Base-by-base conservation (phyloP, 2,329 filamentous ascomycete genomes). In the Botrytis aclada region DNA sequence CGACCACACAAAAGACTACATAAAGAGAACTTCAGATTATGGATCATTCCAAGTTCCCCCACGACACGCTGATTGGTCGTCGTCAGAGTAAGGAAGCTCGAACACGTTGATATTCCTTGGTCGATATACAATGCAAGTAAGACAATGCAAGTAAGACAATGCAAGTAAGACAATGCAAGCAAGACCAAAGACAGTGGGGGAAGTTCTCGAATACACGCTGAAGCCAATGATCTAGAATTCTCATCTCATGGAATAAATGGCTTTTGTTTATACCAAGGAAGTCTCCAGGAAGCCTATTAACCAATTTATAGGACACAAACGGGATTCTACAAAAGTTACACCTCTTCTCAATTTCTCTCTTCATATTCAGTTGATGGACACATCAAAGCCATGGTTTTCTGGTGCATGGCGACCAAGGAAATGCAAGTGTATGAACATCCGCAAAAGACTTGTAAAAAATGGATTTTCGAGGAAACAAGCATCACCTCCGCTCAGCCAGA, bases 271-370 rank as follows among this genome's bases (percentile, higher is more conserved):
- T 54, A 3, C 12, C 25, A n/a, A n/a, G 25, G 12, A 16, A n/a
- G 25, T n/a, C 2, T 54, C 6, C 3, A 0, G 4, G 12, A 54
- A n/a, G 25, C 25, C n/a, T 3, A n/a, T n/a, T 2, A n/a, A 25
- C 47, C 12, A n/a, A 54, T n/a, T n/a, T 16, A 51, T 2, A 51
- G 25, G 47, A 14, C 25, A n/a, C 25, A 6, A n/a, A 51, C 12
- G 12, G 47, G 14, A 14, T n/a, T 51, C 4, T n/a, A 14, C 25
- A 3, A 7, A 14, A 51, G 25, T 51, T 51, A 14, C 5, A 14
- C 25, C 12, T 10, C 4, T n/a, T 51, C 25, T 51, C 25, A 7
- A 16, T n/a, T n/a, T n/a, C 12, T 51, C 22, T 14, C 12, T 5
- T n/a, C 14, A 51, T 6, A 10, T 51, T 51, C 25, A 51, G 16